A percentile compares a stretch with the other conserved stretches of the same genome.
Evolutionary conservation across 2,329 filamentous ascomycete species (phyloP).

Genomic region (Aaosphaeria arxii): DNA sequence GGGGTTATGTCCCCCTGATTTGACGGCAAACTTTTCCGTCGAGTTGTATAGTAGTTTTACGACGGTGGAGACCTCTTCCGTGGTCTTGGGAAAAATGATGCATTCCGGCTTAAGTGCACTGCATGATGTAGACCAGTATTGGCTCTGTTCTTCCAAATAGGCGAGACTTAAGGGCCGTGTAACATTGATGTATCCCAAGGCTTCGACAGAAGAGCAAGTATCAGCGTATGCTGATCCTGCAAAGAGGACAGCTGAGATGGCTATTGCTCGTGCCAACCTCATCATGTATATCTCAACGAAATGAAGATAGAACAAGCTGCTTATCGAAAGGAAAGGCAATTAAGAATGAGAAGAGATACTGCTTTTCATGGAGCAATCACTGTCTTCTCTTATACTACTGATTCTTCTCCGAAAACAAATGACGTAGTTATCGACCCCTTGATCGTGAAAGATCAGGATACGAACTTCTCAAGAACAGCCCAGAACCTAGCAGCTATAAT

Average conservation of each 20-base stretch:
- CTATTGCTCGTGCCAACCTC: not conserved
- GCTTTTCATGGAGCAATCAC: not conserved
- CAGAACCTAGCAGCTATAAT: too few species aligned
- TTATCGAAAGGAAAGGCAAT: not conserved
- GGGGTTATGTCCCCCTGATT: slow-evolving; percentile 49
- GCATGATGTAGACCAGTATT: slow-evolving; percentile 32
- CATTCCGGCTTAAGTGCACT: slow-evolving; percentile 27
- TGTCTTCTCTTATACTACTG: not conserved
- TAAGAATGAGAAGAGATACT: not conserved
- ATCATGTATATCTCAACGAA: not conserved
- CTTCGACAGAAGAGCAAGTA: slow-evolving; percentile 1
- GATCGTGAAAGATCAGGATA: too few species aligned
- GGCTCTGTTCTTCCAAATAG: slow-evolving; percentile 25
- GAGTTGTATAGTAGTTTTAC: slow-evolving; percentile 45
- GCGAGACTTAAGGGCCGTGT: slow-evolving; percentile 1
- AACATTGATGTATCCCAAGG: slow-evolving; percentile 1
- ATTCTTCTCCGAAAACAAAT: not conserved
- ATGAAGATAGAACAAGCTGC: not conserved
- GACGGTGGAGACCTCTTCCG: slow-evolving; percentile 53
- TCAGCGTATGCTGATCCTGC: not conserved
- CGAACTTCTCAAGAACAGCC: too few species aligned
- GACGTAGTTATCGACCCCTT: too few species aligned
- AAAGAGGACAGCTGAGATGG: not conserved
- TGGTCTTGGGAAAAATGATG: slow-evolving; percentile 36
- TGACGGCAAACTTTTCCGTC: slow-evolving; percentile 53